Percentiles rank a stretch among this genome's conserved stretches.
phyloP scores from a whole-genome alignment of 257 asterid genomes.

The Solanum virginianum region DNA sequence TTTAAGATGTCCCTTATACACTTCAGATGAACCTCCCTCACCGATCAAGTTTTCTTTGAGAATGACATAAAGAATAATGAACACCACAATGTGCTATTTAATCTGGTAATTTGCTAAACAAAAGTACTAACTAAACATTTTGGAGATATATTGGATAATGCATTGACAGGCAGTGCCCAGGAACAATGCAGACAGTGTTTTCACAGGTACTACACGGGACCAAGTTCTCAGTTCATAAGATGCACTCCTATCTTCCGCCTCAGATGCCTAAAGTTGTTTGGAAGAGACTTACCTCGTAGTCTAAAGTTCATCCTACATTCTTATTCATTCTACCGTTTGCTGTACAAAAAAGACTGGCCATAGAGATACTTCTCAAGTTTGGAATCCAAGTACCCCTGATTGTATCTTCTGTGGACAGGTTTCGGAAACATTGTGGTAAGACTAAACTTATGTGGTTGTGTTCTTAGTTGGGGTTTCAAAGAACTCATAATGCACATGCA shows the following conservation, averaged over 20 bases:
- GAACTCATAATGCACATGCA: not conserved
- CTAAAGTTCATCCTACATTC: not conserved
- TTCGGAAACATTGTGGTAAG: not conserved
- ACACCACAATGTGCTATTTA: not conserved
- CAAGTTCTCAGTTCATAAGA: not conserved
- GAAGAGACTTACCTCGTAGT: not conserved
- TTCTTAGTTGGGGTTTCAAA: not conserved
- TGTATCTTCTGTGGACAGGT: not conserved
- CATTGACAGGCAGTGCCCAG: not conserved
- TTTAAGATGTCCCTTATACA: constrained; percentile 69
- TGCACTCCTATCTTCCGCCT: not conserved
- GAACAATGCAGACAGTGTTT: not conserved
- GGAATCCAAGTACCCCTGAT: not conserved
- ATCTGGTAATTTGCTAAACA: not conserved
- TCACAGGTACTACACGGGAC: not conserved
- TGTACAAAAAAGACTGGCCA: not conserved
- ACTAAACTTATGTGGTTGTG: not conserved
- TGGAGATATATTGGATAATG: not conserved
- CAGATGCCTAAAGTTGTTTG: not conserved
- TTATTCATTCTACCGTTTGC: not conserved
- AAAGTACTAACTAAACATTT: not conserved
- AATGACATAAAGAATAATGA: not conserved
- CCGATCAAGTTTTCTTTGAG: constrained; percentile 65
- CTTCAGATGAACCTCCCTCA: constrained; percentile 94
- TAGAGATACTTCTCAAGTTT: not conserved